These are phyloP conservation scores for Candida ovalis DNA, from an alignment of 805 yeast genomes.

Conservation along the genomic window DNA sequence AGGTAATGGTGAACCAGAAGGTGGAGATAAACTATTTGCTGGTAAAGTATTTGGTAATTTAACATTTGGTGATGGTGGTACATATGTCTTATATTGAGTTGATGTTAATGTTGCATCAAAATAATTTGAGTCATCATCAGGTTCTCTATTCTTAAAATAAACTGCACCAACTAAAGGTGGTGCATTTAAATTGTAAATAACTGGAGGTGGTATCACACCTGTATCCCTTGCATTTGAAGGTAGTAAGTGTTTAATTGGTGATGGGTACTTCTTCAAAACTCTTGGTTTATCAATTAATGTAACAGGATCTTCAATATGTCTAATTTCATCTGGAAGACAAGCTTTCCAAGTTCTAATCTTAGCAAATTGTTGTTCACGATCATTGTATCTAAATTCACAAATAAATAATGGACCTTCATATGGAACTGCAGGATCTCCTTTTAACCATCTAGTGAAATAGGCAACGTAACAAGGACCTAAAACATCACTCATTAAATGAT, in stretches of 20 bases:
- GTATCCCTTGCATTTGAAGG: conserved; percentile 68
- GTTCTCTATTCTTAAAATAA: conserved; percentile 68
- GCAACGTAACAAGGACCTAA: conserved; percentile 93
- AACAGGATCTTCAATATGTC: conserved; percentile 79
- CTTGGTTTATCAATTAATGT: conserved; percentile 63
- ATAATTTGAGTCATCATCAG: conserved; percentile 78
- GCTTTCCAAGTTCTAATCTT: conserved; percentile 98
- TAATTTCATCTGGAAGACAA: conserved; percentile 93
- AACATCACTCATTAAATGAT: conserved; percentile 84
- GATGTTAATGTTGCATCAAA: conserved; percentile 26
- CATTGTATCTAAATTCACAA: conserved; percentile 94
- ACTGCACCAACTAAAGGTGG: conserved; percentile 96
- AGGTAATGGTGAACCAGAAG: not conserved
- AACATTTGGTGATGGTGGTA: conserved; percentile 30
- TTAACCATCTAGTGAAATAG: conserved; percentile 88
- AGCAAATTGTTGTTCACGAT: conserved; percentile 83
- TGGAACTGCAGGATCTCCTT: conserved; percentile 87
- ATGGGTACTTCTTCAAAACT: conserved; percentile 68
- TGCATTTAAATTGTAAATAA: conserved; percentile 75
- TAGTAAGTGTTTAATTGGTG: conserved; percentile 77
- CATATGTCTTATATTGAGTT: conserved; percentile 27
- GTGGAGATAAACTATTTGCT: conserved; percentile 4
- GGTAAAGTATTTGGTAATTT: conserved; percentile 18
- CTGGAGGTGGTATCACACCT: conserved; percentile 80
- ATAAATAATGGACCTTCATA: conserved; percentile 82